Percentiles rank a stretch among this genome's conserved stretches.
phyloP scores from a whole-genome alignment of 192 early-diverging fungal genomes.

The Linnemannia exigua region DNA sequence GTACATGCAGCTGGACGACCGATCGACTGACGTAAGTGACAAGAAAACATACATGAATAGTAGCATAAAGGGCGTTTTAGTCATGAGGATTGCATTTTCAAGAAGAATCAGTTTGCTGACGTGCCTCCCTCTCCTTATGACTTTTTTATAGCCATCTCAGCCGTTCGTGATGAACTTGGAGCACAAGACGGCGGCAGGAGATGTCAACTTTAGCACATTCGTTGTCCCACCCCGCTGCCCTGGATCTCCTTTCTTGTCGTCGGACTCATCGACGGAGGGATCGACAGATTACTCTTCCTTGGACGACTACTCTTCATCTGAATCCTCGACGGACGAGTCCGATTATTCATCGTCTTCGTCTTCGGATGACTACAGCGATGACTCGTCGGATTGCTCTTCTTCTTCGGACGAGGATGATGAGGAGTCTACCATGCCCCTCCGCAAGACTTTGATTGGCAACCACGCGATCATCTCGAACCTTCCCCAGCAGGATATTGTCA shows the following conservation, averaged over 20 bases:
- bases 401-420: slow-evolving; percentile 43
- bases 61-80: not conserved
- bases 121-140: not conserved
- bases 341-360: slow-evolving; percentile 35
- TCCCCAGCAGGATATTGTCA: slow-evolving; percentile 32
- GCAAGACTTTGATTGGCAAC: slow-evolving; percentile 35
- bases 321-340: slow-evolving; percentile 37
- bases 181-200: slow-evolving; percentile 46
- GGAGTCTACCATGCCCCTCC: not conserved
- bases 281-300: slow-evolving; percentile 37
- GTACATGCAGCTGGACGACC: slow-evolving; percentile 42
- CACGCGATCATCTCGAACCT: slow-evolving; percentile 35
- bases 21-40: slow-evolving; percentile 33
- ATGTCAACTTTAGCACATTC: slow-evolving; percentile 43
- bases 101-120: not conserved
- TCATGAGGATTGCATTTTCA: not conserved
- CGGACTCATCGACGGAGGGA: slow-evolving; percentile 37
- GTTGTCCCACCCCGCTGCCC: slow-evolving; percentile 46
- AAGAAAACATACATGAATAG: not conserved
- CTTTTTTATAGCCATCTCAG: slow-evolving; percentile 26
- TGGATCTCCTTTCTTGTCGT: slow-evolving; percentile 30
- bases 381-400: slow-evolving; percentile 33
- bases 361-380: slow-evolving; percentile 43
- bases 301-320: slow-evolving; percentile 47
- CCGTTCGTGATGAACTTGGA: slow-evolving; percentile 56